These are phyloP conservation scores for Wallacemonas rigidus DNA, from an alignment of 208 protist species.

Conservation along the genomic window DNA sequence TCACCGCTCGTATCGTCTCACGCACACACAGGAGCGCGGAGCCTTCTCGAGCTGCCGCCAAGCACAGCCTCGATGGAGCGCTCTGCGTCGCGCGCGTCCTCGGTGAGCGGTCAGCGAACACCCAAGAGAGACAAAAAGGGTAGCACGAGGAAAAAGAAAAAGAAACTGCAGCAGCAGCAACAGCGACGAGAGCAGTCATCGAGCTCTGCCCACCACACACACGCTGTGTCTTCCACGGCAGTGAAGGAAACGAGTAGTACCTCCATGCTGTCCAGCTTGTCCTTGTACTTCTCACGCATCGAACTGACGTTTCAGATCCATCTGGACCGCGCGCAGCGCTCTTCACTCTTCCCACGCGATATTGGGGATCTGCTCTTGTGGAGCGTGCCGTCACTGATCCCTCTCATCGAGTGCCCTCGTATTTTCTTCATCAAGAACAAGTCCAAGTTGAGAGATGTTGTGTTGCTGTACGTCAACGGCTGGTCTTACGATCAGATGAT, in stretches of 20 bases:
- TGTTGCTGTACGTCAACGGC: slow-evolving; percentile 82
- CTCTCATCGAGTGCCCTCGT: slow-evolving; percentile 68
- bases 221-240: neutral
- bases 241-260: neutral
- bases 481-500: slow-evolving; percentile 80
- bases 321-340: slow-evolving; percentile 34
- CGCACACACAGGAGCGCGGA: too few species aligned
- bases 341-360: slow-evolving; percentile 60
- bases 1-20: too few species aligned
- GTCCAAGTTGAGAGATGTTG: slow-evolving; percentile 63
- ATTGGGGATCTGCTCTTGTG: slow-evolving; percentile 76
- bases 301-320: slow-evolving; percentile 70
- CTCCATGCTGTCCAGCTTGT: slow-evolving; percentile 3
- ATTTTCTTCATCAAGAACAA: slow-evolving; percentile 81
- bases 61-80: slow-evolving; percentile 1
- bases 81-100: neutral
- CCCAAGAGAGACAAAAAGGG: neutral
- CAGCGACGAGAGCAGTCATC: neutral
- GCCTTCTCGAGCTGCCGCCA: neutral
- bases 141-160: slow-evolving; percentile 15
- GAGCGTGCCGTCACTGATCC: slow-evolving; percentile 66
- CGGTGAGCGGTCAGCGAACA: neutral
- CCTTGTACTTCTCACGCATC: slow-evolving; percentile 38
- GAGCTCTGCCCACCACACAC: neutral
- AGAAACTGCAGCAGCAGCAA: neutral